Evolutionary conservation across 1,284 basidiomycete species (phyloP), one percentile per base, ranked within the genome.

Genomic region (Termitomyces sp.): DNA sequence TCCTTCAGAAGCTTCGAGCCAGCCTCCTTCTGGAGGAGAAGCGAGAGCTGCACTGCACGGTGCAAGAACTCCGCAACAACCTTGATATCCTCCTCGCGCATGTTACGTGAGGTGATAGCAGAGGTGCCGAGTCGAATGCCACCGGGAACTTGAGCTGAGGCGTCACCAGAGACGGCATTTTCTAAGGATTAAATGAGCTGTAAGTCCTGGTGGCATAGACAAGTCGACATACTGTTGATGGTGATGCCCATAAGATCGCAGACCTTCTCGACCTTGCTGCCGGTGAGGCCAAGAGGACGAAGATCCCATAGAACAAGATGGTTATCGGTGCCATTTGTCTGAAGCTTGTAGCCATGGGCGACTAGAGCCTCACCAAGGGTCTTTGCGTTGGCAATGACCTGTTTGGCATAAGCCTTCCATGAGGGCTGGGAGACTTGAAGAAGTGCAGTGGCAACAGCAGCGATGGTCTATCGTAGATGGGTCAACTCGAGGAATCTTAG

Each of bases 301-400:
- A 99, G 80, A 70, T 99, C 97, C 95, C 95, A 98, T 46, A 99
- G 88, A 55, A 98, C 87, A 58, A 99, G 85, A 74, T 99, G 97
- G 81, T 95, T 98, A 72, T 98, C 96, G 13, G 93, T 94, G 55
- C 97, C 97, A 56, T 85, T 87, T 31, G 96, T 99, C 77, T 98
- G 96, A 59, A 99, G 90, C 75, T 88, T 92, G 84, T 99, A 97
- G 26, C 91, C 90, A 66, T 88, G 78, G 57, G 77, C 76, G 60
- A 84, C 75, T 56, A 97, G 85, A 61, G 81, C 76, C 16, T 75
- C 68, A 44, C 84, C 91, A 59, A 97, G 82, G 41, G 90, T 81
- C 55, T 74, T 76, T 14, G 92, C 90, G 71, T 97, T 97, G 60
- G 83, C 76, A 63, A 98, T 88, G 67, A 99, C 93, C 73, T 96